A percentile compares a stretch with the other conserved stretches of the same genome.
Evolutionary conservation across 1,139 yeast genomes (phyloP).

Genomic region (Yamadazyma aaseri): DNA sequence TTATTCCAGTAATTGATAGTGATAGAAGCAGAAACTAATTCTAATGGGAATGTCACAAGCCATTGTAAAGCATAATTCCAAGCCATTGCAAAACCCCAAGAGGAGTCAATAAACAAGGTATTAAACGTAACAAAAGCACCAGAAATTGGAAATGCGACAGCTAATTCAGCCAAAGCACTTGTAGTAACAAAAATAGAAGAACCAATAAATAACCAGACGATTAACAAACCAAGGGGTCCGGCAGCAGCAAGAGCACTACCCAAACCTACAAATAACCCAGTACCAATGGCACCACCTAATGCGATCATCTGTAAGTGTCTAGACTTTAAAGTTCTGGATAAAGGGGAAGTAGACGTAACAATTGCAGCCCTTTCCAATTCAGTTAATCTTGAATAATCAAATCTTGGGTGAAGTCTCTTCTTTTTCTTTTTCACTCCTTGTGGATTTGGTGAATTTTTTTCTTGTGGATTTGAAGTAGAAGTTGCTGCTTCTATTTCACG

Average conservation of each 20-base stretch:
- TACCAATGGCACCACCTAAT: slow-evolving; percentile 43
- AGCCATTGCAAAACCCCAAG: slow-evolving; percentile 42
- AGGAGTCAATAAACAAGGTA: slow-evolving; percentile 35
- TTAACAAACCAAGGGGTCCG: slow-evolving; percentile 36
- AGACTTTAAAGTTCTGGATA: slow-evolving; percentile 32
- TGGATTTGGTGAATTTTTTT: background rate
- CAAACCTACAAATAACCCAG: slow-evolving; percentile 40
- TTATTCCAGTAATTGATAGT: slow-evolving; percentile 32
- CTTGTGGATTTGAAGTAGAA: background rate
- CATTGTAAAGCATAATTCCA: slow-evolving; percentile 45
- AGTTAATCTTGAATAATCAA: slow-evolving; percentile 27
- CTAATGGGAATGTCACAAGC: slow-evolving; percentile 38
- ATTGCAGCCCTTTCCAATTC: slow-evolving; percentile 34
- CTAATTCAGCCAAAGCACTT: slow-evolving; percentile 37
- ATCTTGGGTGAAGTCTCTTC: slow-evolving; percentile 23
- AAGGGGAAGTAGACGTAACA: slow-evolving; percentile 30
- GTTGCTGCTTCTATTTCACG: slow-evolving; percentile 3
- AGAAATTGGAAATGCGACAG: slow-evolving; percentile 39
- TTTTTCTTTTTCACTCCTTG: slow-evolving; percentile 5
- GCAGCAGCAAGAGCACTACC: slow-evolving; percentile 33
- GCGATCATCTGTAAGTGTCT: slow-evolving; percentile 45
- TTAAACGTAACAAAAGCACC: slow-evolving; percentile 42
- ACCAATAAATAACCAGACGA: slow-evolving; percentile 34
- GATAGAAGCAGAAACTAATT: slow-evolving; percentile 39
- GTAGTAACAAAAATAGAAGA: slow-evolving; percentile 33